Evolutionary conservation across 2,329 filamentous ascomycete species (phyloP).

Genomic region (Ophiostoma himal-ulmi): DNA sequence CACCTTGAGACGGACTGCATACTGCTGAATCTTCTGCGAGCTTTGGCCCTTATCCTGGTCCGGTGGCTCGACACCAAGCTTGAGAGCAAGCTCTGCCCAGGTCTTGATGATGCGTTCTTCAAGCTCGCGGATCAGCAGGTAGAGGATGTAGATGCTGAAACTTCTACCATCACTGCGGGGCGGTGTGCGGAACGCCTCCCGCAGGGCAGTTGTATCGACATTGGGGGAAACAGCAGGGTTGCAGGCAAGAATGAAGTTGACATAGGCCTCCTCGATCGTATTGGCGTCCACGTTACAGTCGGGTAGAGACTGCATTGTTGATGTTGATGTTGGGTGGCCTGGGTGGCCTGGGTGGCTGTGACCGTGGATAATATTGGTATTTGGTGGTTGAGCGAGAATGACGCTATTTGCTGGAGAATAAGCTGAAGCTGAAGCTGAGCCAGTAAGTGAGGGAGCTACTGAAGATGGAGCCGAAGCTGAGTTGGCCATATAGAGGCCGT

Average conservation of each 20-base stretch:
- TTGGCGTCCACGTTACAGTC: slow-evolving; percentile 60
- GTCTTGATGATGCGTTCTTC: slow-evolving; percentile 83
- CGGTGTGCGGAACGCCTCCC: slow-evolving; percentile 69
- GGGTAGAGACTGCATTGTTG: slow-evolving; percentile 45
- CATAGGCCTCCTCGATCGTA: slow-evolving; percentile 75
- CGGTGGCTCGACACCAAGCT: slow-evolving; percentile 82
- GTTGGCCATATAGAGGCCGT: slow-evolving; percentile 16
- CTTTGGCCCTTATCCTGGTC: slow-evolving; percentile 78
- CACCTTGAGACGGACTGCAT: slow-evolving; percentile 86
- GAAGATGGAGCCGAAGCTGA: slow-evolving; percentile 7
- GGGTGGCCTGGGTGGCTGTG: not conserved
- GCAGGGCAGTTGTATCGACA: slow-evolving; percentile 63
- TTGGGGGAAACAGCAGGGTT: slow-evolving; percentile 72
- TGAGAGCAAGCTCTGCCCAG: slow-evolving; percentile 81
- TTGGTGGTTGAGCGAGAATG: not conserved
- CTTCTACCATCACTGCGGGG: slow-evolving; percentile 83
- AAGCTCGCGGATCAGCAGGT: slow-evolving; percentile 70
- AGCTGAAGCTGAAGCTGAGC: not conserved
- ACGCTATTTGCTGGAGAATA: slow-evolving; percentile 6
- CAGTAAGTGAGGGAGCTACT: not conserved
- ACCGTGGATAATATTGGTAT: no score
- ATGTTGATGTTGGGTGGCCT: not conserved
- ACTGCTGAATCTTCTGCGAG: slow-evolving; percentile 90
- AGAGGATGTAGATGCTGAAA: slow-evolving; percentile 73
- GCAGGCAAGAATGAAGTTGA: slow-evolving; percentile 81